Conservation (phyloP, 805 yeast species). For the Ogataea salicorniae region DNA sequence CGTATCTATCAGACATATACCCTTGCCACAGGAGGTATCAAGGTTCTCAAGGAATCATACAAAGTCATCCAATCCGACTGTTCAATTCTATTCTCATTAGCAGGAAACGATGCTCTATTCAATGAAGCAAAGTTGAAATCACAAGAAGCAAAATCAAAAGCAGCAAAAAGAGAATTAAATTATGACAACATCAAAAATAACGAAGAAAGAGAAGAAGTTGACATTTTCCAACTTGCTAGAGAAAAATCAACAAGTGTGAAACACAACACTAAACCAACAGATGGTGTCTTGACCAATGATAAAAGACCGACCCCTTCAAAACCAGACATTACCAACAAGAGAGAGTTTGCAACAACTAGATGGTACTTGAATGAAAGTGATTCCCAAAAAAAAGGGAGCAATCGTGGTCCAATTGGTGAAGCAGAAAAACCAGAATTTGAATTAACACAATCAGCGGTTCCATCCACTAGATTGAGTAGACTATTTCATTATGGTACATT, state of each 20-base stretch:
- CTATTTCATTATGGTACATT: constrained; percentile 88
- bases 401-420: constrained; percentile 23
- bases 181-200: constrained; percentile 5
- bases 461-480: constrained; percentile 80
- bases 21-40: constrained; percentile 24
- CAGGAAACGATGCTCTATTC: constrained; percentile 24
- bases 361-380: constrained; percentile 1
- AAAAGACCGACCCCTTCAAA: constrained; percentile 20
- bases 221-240: constrained; percentile 31
- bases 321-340: constrained; percentile 12
- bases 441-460: constrained; percentile 67
- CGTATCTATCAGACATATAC: constrained; percentile 21
- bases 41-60: constrained; percentile 21
- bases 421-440: constrained; percentile 37
- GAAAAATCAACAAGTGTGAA: constrained; percentile 25
- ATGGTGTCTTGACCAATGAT: constrained; percentile 10
- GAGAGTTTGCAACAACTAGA: constrained; percentile 17
- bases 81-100: constrained; percentile 18
- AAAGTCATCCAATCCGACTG: constrained; percentile 14
- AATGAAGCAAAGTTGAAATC: constrained; percentile 22
- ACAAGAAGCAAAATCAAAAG: constrained; percentile 19
- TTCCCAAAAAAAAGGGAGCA: neutral
- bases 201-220: constrained; percentile 18
- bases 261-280: constrained; percentile 8
- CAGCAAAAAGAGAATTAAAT: constrained; percentile 12